phyloP scores from a whole-genome alignment of 257 asterid species.

The Solanum tarijense region DNA sequence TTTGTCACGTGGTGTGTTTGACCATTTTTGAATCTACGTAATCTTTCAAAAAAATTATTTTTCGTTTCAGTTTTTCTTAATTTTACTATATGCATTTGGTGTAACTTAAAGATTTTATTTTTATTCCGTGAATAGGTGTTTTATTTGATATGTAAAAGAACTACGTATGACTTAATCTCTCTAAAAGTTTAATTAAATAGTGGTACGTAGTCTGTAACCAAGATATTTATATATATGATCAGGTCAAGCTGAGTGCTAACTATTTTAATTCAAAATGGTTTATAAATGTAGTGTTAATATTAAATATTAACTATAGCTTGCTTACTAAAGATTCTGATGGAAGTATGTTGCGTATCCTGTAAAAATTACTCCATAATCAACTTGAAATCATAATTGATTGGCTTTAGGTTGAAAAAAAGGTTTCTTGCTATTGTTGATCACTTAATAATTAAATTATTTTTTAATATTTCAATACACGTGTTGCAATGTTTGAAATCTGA shows the following conservation, averaged over 20 bases:
- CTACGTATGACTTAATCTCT: no score
- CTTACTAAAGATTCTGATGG: not conserved
- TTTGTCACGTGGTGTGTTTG: not conserved
- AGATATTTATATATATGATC: not conserved
- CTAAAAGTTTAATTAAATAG: no score
- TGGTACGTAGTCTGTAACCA: not conserved
- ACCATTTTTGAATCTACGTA: not conserved
- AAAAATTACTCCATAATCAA: not conserved
- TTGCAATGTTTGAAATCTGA: no score
- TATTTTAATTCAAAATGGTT: no score
- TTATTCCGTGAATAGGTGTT: no score
- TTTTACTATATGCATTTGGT: not conserved
- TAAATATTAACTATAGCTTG: not conserved
- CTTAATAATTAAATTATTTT: not conserved
- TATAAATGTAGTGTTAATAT: not conserved
- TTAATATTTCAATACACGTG: not conserved
- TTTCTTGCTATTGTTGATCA: accelerated
- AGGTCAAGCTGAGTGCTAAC: not conserved
- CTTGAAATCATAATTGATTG: not conserved
- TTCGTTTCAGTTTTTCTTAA: not conserved
- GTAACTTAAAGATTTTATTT: not conserved
- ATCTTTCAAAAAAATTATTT: no score
- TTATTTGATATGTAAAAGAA: not conserved
- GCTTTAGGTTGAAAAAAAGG: not conserved
- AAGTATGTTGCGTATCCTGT: not conserved